Evolutionary conservation across 148 eudicot species (phyloP).

Genomic region (Rhododendron ovatum): DNA sequence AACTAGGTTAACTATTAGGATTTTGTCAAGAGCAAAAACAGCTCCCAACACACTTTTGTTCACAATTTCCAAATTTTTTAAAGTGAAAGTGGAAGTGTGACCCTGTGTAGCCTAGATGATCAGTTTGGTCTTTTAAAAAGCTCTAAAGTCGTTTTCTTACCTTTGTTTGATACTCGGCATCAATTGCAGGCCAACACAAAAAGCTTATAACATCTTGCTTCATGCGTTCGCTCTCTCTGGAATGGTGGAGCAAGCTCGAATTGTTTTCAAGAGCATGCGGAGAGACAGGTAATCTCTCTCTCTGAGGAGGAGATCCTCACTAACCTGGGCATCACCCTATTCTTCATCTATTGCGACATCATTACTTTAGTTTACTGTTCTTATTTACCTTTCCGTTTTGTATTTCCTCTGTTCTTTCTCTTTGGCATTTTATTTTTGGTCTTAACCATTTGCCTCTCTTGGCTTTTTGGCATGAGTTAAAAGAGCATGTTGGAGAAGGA

Average conservation of each 20-base stretch:
- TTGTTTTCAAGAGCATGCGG: conserved; percentile 91
- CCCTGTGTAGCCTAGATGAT: neutral
- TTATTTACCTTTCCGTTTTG: neutral
- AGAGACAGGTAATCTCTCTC: conserved; percentile 69
- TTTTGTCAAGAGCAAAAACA: neutral
- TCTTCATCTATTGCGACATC: neutral
- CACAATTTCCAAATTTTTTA: neutral
- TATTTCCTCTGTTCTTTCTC: neutral
- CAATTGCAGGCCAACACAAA: conserved; percentile 77
- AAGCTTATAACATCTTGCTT: conserved; percentile 90
- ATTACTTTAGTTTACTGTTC: neutral
- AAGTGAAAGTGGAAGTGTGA: neutral
- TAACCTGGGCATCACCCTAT: neutral
- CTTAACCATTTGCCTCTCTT: neutral
- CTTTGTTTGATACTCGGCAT: neutral
- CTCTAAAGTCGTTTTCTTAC: neutral
- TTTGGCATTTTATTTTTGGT: neutral
- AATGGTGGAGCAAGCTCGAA: conserved; percentile 89
- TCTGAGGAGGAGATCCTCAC: neutral
- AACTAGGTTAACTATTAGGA: neutral
- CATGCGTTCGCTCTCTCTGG: conserved; percentile 97
- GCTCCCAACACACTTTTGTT: neutral
- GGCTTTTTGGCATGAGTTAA: neutral
- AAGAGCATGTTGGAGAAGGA: neutral
- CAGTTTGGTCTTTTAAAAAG: neutral